Conservation (phyloP, 257 asterid species). For the Nicotiana benthamiana region DNA sequence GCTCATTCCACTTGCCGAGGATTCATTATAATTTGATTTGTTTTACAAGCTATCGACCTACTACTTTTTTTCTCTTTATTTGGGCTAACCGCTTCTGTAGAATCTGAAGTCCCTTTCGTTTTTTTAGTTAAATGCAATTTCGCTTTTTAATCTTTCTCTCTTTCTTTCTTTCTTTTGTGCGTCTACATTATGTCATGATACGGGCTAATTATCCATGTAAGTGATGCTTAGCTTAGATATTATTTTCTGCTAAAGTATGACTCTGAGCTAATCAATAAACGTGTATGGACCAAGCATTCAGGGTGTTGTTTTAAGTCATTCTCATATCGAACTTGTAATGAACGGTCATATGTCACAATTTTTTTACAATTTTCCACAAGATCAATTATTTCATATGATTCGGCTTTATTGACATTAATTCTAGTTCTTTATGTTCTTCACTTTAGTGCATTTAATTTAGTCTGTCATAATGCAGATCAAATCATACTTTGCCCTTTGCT, state of each 20-base stretch:
- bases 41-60: neutral
- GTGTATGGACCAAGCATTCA: neutral
- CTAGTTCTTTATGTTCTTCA: neutral
- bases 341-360: neutral
- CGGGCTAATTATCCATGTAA: neutral
- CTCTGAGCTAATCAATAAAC: neutral
- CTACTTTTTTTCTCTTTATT: neutral
- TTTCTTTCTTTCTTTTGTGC: neutral
- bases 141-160: neutral
- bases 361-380: neutral
- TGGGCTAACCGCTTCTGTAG: neutral
- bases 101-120: neutral
- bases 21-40: neutral
- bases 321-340: neutral
- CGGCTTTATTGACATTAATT: neutral
- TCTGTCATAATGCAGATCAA: slow-evolving; percentile 29
- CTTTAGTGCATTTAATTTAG: neutral
- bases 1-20: neutral
- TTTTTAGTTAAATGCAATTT: neutral
- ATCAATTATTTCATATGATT: neutral
- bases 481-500: slow-evolving; percentile 61
- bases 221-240: neutral
- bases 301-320: neutral
- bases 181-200: neutral
- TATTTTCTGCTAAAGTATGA: neutral